Conservation (phyloP, 2,329 filamentous ascomycete genomes). For the Ascochyta clinopodiicola region DNA sequence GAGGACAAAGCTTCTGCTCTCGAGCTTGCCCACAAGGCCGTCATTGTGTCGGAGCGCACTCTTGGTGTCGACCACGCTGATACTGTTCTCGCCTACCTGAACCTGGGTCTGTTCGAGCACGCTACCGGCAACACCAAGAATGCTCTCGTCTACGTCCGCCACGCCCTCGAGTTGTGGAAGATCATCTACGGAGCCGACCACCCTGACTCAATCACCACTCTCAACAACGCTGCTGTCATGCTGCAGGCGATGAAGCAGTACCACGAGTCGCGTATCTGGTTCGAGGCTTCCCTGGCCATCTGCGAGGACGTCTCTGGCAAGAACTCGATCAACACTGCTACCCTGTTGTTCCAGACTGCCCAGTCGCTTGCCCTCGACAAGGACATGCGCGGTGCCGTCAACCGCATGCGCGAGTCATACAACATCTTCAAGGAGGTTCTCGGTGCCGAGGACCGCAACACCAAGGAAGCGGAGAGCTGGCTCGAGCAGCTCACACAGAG, state of each 20-base stretch:
- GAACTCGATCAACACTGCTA: slow-evolving; percentile 90
- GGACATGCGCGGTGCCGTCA: slow-evolving; percentile 89
- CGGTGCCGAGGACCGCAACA: slow-evolving; percentile 92
- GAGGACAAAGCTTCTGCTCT: slow-evolving; percentile 97
- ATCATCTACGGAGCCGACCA: slow-evolving; percentile 93
- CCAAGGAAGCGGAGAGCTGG: slow-evolving; percentile 97
- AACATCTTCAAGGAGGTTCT: slow-evolving; percentile 91
- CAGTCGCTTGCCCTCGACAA: slow-evolving; percentile 95
- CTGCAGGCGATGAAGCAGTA: slow-evolving; percentile 94
- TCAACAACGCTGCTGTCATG: slow-evolving; percentile 99
- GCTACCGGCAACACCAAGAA: slow-evolving; percentile 86
- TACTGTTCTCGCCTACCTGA: slow-evolving; percentile 93
- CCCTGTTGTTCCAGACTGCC: slow-evolving; percentile 94
- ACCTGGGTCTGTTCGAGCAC: slow-evolving; percentile 92
- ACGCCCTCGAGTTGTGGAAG: slow-evolving; percentile 95
- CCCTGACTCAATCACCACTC: slow-evolving; percentile 96
- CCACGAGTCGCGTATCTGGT: slow-evolving; percentile 94
- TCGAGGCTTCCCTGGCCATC: slow-evolving; percentile 87
- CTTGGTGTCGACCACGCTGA: slow-evolving; percentile 92
- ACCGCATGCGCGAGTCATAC: slow-evolving; percentile 94
- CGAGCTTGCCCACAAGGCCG: slow-evolving; percentile 93
- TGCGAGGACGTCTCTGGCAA: slow-evolving; percentile 91
- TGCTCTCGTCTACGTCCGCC: slow-evolving; percentile 87
- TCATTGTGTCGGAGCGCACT: slow-evolving; percentile 93
- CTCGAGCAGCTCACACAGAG: slow-evolving; percentile 95